phyloP scores from a whole-genome alignment of 2,329 filamentous ascomycete genomes.

The Colletotrichum sp. region DNA sequence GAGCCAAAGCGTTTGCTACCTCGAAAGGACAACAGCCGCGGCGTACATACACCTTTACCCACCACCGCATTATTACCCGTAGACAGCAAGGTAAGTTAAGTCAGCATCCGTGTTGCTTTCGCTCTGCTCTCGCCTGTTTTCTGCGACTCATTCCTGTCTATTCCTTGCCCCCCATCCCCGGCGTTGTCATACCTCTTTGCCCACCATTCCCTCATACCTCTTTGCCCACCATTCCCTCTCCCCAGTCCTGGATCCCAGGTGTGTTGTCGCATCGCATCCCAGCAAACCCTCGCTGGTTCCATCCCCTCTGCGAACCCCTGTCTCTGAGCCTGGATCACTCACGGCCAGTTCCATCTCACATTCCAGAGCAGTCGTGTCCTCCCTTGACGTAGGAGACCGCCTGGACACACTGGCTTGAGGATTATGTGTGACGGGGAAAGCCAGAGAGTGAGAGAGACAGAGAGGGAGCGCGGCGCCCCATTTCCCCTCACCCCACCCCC shows the following conservation, averaged over 20 bases:
- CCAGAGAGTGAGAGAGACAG: neutral
- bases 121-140: neutral
- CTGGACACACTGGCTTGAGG: neutral
- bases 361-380: neutral
- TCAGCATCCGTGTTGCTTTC: neutral
- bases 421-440: neutral
- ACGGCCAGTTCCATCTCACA: neutral
- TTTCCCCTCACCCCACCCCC: neutral
- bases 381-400: neutral
- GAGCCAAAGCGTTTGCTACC: conserved; percentile 7
- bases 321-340: neutral
- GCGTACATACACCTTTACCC: neutral
- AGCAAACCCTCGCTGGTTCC: neutral
- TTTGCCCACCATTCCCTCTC: neutral
- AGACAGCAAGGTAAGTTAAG: conserved; percentile 1
- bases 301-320: neutral
- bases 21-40: conserved; percentile 1
- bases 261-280: conserved; percentile 6
- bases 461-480: neutral
- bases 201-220: neutral
- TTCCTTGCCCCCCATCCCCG: neutral
- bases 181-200: neutral
- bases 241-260: neutral
- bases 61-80: neutral
- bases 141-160: neutral